Base-by-base conservation (phyloP, 2,329 filamentous ascomycete species). In the Cladosporium sp. region DNA sequence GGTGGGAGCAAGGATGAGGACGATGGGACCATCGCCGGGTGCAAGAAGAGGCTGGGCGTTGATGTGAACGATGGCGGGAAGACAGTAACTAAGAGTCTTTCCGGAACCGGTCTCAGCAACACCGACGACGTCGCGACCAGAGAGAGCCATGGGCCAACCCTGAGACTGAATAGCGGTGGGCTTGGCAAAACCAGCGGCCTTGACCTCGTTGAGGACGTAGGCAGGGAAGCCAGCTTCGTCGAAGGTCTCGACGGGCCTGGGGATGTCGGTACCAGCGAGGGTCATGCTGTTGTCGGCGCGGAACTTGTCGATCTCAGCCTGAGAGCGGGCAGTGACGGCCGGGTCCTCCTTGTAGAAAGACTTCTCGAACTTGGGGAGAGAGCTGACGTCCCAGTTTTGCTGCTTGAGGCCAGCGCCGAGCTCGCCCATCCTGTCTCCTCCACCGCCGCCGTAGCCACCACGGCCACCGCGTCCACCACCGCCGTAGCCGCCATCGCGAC, bases 31-130 rank as follows among this genome's bases (percentile, higher is more conserved):
- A 72, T 97, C 94, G 61, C 94, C 94, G 39, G 91, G 93, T 25
- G 92, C 90, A 63, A 99, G 86, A 45, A 99, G 89, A 67, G 94
- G 94, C 78, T 99, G 94, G 50, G 94, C 94, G 78, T 99, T 97
- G 83, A 99, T 99, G 84, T 99, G 94, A 62, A 99, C 94, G 67
- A 99, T 99, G 59, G 94, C 90, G 60, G 94, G 94, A 67, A 99
- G 85, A 78, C 93, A 97, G 82, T 99, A 99, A 55, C 92, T 97
- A 66, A 99, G 84, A 4, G 94, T 99, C 88, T 99, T 99, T 83
- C 94, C 94, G 65, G 94, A 99, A 75, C 94, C 94, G 60, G 94
- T 99, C 83, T 99, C 94, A 70, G 94, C 94, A 80, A 99, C 96
- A 86, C 94, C 94, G 70, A 97, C 93, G 61, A 97, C 93, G 75